phyloP scores from a whole-genome alignment of 2,329 filamentous ascomycete species.

The Iodosphaeria phyllophila region DNA sequence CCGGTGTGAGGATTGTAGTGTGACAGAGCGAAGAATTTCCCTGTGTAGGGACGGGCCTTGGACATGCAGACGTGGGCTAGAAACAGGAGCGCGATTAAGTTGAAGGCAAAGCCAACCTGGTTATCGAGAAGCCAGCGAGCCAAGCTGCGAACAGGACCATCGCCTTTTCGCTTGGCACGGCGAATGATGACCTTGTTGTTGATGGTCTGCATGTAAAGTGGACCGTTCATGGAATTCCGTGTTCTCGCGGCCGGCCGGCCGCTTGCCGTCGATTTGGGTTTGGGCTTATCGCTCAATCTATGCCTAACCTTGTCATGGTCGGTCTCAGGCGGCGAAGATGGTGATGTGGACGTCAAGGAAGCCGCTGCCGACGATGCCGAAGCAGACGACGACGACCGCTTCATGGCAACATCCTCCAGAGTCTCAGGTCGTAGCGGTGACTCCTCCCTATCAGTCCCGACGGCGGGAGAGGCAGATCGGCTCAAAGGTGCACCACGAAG shows the following conservation, averaged over 20 bases:
- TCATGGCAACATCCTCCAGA: too few species aligned
- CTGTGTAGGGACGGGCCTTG: slow-evolving; percentile 57
- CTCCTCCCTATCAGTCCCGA: too few species aligned
- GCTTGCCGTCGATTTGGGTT: too few species aligned
- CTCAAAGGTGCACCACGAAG: too few species aligned
- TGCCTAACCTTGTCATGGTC: too few species aligned
- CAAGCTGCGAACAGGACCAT: slow-evolving; percentile 39
- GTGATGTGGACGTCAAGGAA: too few species aligned
- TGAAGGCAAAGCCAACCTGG: slow-evolving; percentile 76
- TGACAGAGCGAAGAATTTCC: slow-evolving; percentile 73
- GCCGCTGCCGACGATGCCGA: too few species aligned
- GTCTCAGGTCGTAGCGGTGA: too few species aligned
- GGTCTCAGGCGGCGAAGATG: too few species aligned
- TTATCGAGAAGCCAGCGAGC: slow-evolving; percentile 58
- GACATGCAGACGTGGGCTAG: slow-evolving; percentile 72
- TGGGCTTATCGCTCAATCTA: too few species aligned
- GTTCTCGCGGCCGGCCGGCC: slow-evolving; percentile 12
- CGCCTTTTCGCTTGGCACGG: slow-evolving; percentile 41
- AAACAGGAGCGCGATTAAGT: slow-evolving; percentile 65
- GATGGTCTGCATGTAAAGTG: slow-evolving; percentile 36
- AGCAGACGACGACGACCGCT: too few species aligned
- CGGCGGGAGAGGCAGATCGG: too few species aligned
- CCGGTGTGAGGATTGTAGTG: slow-evolving; percentile 56
- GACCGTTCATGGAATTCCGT: slow-evolving; percentile 34
- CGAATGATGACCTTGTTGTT: slow-evolving; percentile 34